A percentile compares a stretch with the other conserved stretches of the same genome.
Evolutionary conservation across 2,329 filamentous ascomycete species (phyloP).

Genomic region (Gyromitra esculenta): DNA sequence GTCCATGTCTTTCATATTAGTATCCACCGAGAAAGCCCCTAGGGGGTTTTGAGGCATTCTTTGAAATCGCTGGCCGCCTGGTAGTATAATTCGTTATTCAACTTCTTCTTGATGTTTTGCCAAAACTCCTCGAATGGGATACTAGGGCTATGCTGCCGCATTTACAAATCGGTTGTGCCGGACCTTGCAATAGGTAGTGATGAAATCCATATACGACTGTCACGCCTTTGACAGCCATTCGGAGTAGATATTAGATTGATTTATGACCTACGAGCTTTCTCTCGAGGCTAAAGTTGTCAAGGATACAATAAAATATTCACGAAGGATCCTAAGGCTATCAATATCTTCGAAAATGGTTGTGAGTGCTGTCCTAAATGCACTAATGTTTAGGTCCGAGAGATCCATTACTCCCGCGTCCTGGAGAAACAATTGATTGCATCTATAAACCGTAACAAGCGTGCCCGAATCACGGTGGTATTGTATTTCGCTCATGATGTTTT

Average conservation of each 20-base stretch:
- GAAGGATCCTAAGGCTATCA: constrained; percentile 1
- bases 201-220: background rate
- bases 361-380: background rate
- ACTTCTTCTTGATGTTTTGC: background rate
- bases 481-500: constrained; percentile 5
- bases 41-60: background rate
- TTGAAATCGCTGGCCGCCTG: constrained; percentile 4
- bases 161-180: background rate
- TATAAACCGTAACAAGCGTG: constrained; percentile 5
- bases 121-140: background rate
- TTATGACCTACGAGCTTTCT: constrained; percentile 8
- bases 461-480: constrained; percentile 4
- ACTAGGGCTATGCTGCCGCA: background rate
- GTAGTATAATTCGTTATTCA: background rate
- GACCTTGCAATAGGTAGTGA: background rate
- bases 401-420: background rate
- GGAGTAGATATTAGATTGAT: constrained; percentile 12
- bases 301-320: constrained; percentile 5
- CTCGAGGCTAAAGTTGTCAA: background rate
- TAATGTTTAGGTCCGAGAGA: background rate
- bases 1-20: background rate
- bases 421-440: background rate
- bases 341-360: background rate
- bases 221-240: constrained; percentile 11
- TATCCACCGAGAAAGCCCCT: background rate